Base-by-base conservation (phyloP, 495 filamentous ascomycete species). In the Bombardia bombarda region DNA sequence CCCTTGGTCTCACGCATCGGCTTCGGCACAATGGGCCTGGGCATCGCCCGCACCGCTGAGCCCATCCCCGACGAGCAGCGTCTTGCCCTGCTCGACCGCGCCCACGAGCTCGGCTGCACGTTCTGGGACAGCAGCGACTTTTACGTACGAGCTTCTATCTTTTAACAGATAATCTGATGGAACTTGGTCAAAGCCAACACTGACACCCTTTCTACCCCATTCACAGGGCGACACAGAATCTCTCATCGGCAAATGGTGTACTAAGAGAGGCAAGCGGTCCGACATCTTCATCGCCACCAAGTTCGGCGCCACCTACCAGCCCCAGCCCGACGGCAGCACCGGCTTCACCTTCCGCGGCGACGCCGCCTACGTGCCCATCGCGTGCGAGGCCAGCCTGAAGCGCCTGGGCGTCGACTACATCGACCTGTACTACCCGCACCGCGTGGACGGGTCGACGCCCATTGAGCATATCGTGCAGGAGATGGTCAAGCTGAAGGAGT, bases 401-500 rank as follows among this genome's bases (percentile, higher is more conserved):
- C 53, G 73, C 0, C 66, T 86, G 3, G 71, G 70, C 0, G 51
- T 73, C 0, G 63, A 72, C 1, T 51, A 43, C 7, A 68, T 87
- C 26, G 81, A 87, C 45, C 55, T 87, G 8, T 82, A 73, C 47
- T 84, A 73, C 87, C 6, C 70, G 77, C n/a, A 66, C 72, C 17
- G 79, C 75, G 38, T 88, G 3, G 77, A 79, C 42, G 84, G 81
- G n/a, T 84, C 80, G 48, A 88, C 88, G 69, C 77, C 67, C 39
- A 69, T 96, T 44, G 85, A 95, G 61, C 76, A 90, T 43, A 95
- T 90, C 53, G 82, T 92, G 62, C 77, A 66, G 39, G 87, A 84
- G 5, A 71, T 90, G 4, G 75, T 86, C 19, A 88, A 94, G 50
- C 69, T 67, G 10, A 76, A 76, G 0, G 70, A n/a, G n/a, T n/a